Conservation (phyloP, 2,329 filamentous ascomycete species). For the Huntiella savannae region DNA sequence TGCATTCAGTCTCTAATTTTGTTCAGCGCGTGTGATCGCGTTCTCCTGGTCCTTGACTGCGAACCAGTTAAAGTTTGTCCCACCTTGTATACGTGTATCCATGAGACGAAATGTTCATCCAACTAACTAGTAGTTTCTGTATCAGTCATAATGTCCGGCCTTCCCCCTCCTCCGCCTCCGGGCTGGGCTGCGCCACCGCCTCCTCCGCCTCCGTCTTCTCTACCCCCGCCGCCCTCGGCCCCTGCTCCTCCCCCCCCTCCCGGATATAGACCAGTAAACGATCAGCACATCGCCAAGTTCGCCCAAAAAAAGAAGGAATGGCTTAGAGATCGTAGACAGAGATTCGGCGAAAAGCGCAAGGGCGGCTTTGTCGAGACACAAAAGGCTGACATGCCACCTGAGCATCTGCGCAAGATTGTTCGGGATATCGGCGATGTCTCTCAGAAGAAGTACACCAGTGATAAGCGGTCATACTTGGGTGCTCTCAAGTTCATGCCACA, state of each 20-base stretch:
- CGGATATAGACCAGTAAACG: slow-evolving; percentile 60
- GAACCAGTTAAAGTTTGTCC: neutral
- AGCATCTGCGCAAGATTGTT: slow-evolving; percentile 95
- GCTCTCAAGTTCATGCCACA: slow-evolving; percentile 99
- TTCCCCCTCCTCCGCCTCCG: slow-evolving; percentile 35
- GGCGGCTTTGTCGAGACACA: slow-evolving; percentile 94
- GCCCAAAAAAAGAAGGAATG: slow-evolving; percentile 99
- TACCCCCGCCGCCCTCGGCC: slow-evolving; percentile 38
- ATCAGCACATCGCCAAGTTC: slow-evolving; percentile 82
- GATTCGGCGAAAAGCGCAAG: slow-evolving; percentile 93
- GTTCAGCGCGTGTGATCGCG: slow-evolving; percentile 10
- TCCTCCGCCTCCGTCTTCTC: slow-evolving; percentile 36
- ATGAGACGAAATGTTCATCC: neutral
- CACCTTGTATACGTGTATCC: neutral
- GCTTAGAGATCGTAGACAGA: slow-evolving; percentile 74
- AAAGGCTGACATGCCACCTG: slow-evolving; percentile 95
- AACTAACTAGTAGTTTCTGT: neutral
- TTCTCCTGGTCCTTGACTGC: slow-evolving; percentile 7
- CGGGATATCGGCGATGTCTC: slow-evolving; percentile 97
- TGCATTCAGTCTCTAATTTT: neutral
- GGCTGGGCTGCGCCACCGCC: slow-evolving; percentile 37
- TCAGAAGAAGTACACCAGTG: slow-evolving; percentile 96
- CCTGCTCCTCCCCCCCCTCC: slow-evolving; percentile 53
- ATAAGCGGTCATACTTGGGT: slow-evolving; percentile 94
- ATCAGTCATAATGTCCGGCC: slow-evolving; percentile 28